These are phyloP conservation scores for Thinopyrum elongatum DNA, from an alignment of 176 grass and related monocot genomes.

Conservation along the genomic window DNA sequence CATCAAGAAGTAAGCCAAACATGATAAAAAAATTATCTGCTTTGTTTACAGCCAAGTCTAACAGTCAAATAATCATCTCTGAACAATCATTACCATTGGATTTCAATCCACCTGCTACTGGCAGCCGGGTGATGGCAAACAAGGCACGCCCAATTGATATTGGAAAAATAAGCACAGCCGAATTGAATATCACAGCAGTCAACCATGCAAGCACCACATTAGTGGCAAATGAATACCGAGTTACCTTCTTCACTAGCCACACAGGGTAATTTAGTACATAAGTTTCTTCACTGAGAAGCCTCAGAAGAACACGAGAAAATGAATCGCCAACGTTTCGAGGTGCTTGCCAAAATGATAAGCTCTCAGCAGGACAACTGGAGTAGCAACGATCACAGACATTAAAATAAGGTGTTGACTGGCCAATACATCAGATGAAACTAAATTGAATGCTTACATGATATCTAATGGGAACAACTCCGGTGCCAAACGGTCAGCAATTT, in stretches of 20 bases:
- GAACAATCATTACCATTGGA: conserved; percentile 45
- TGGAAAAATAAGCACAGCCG: conserved; percentile 40
- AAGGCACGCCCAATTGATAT: conserved; percentile 43
- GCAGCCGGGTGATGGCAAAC: conserved; percentile 30
- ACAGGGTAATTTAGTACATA: conserved; percentile 13
- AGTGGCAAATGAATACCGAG: conserved; percentile 5
- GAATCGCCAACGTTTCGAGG: conserved; percentile 13
- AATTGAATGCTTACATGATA: conserved; percentile 19
- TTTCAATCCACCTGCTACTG: conserved; percentile 36
- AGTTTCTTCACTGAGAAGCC: conserved; percentile 4
- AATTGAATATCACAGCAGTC: conserved; percentile 37
- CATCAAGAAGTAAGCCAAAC: conserved; percentile 3
- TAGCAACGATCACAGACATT: conserved; percentile 12
- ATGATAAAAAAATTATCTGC: background rate
- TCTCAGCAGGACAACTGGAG: conserved; percentile 16
- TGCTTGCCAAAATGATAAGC: conserved; percentile 20
- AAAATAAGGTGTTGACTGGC: background rate
- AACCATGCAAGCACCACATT: conserved; percentile 25
- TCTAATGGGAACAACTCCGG: conserved; percentile 31
- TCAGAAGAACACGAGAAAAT: conserved; percentile 18
- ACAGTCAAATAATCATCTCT: background rate
- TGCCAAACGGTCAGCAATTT: conserved; percentile 17
- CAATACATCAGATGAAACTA: background rate
- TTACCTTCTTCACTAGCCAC: conserved; percentile 13
- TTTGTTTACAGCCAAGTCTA: background rate